These are phyloP conservation scores for Musa itinerans DNA, from an alignment of 176 grass and related monocot species.

Conservation along the genomic window DNA sequence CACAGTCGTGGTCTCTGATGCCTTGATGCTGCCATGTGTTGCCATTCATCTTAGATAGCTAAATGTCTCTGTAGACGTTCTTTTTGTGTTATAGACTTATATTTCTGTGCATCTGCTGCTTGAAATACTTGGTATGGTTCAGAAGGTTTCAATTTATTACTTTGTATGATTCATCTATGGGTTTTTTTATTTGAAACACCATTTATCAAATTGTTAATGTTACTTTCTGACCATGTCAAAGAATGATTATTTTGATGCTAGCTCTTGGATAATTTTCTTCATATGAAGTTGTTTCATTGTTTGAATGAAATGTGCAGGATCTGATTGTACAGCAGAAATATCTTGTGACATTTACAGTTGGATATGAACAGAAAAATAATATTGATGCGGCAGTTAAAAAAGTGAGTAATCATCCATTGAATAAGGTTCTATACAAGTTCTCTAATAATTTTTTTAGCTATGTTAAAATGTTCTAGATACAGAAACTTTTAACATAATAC, in stretches of 20 bases:
- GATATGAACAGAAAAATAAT: conserved; percentile 32
- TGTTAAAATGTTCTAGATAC: neutral
- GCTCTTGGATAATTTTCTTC: neutral
- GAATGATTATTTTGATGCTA: conserved; percentile 1
- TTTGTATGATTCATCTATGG: neutral
- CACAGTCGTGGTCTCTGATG: too few species aligned
- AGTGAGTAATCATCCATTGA: conserved; percentile 13
- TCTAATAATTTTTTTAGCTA: neutral
- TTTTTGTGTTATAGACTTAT: neutral
- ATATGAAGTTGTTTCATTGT: neutral
- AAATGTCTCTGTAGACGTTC: neutral
- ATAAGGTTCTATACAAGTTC: neutral
- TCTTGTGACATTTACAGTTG: conserved; percentile 39
- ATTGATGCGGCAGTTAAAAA: conserved; percentile 38
- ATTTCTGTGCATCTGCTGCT: neutral
- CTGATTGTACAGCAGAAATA: conserved; percentile 27
- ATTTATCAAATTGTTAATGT: neutral
- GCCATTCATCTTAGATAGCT: too few species aligned
- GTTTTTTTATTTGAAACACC: neutral
- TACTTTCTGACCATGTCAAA: neutral
- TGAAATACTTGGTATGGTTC: conserved; percentile 3
- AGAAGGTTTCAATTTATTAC: conserved; percentile 8
- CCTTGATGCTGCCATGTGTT: too few species aligned
- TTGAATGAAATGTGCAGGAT: conserved; percentile 23
- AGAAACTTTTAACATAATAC: neutral